A percentile compares a stretch with the other conserved stretches of the same genome.
These are phyloP conservation scores for Hanseniaspora gamundiae DNA, from an alignment of 1,139 yeast species.

Conservation along the genomic window DNA sequence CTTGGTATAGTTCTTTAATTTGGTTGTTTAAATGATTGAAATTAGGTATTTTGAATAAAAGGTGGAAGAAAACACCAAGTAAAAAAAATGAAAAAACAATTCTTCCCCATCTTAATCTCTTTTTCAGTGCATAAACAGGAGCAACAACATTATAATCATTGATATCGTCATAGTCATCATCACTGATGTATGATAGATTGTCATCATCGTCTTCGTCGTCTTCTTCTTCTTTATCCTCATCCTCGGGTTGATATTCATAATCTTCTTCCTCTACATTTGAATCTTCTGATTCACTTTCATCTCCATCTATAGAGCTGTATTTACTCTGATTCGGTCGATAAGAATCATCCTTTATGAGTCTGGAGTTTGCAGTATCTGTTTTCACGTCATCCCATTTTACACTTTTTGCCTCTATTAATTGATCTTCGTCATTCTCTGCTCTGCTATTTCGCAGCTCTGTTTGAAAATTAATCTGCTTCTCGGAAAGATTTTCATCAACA, in stretches of 20 bases:
- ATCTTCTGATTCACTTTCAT: slow-evolving; percentile 7
- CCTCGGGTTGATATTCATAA: too few species aligned
- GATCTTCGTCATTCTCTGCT: slow-evolving; percentile 5
- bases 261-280: too few species aligned
- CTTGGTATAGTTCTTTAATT: slow-evolving; percentile 19
- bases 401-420: too few species aligned
- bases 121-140: slow-evolving; percentile 9
- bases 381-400: too few species aligned
- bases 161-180: slow-evolving; percentile 9
- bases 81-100: not conserved
- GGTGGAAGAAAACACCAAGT: not conserved
- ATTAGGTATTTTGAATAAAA: not conserved
- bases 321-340: too few species aligned
- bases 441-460: slow-evolving; percentile 1
- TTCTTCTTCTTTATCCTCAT: too few species aligned
- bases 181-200: too few species aligned
- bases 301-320: too few species aligned
- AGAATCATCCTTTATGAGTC: too few species aligned
- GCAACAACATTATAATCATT: slow-evolving; percentile 4
- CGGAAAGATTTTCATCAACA: too few species aligned
- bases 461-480: not conserved
- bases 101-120: slow-evolving; percentile 8
- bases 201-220: too few species aligned
- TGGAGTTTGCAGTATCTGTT: too few species aligned
- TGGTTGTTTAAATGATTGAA: slow-evolving; percentile 16